Evolutionary conservation across 345 rosid genomes (phyloP).

Genomic region (Corchorus olitorius): DNA sequence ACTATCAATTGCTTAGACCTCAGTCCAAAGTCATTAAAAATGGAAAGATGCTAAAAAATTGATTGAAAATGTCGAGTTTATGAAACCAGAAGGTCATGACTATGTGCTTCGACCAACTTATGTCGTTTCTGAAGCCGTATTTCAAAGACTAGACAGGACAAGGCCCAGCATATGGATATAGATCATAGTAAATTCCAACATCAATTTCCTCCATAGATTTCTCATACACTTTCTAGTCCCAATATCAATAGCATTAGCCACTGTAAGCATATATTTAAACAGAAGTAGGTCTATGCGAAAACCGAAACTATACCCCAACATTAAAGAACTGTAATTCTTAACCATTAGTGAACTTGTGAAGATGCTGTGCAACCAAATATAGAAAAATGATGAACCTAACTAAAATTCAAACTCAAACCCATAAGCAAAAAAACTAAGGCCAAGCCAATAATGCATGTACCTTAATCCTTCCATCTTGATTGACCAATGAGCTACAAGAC

Average conservation of each 20-base stretch:
- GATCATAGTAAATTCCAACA: not conserved
- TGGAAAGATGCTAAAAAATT: not conserved
- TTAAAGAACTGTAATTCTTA: not conserved
- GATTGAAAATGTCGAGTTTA: not conserved
- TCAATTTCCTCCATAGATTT: not conserved
- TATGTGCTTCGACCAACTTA: not conserved
- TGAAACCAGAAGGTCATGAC: not conserved
- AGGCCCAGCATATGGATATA: not conserved
- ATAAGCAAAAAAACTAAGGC: not conserved
- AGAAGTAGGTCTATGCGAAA: not conserved
- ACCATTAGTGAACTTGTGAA: not conserved
- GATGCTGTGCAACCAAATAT: not conserved
- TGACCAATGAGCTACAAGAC: constrained; percentile 27
- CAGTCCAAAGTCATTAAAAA: too few relatives aligned
- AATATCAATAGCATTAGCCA: not conserved
- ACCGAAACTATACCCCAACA: not conserved
- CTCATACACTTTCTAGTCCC: not conserved
- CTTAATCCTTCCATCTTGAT: constrained; percentile 34
- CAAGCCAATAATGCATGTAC: constrained; percentile 25
- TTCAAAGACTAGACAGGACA: not conserved
- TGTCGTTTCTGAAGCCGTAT: not conserved
- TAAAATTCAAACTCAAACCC: not conserved
- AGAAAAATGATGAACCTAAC: not conserved
- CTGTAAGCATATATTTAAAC: not conserved
- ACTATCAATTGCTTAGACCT: not conserved